These are phyloP conservation scores for Cercospora citrullina DNA, from an alignment of 2,329 filamentous ascomycete species.

Conservation along the genomic window DNA sequence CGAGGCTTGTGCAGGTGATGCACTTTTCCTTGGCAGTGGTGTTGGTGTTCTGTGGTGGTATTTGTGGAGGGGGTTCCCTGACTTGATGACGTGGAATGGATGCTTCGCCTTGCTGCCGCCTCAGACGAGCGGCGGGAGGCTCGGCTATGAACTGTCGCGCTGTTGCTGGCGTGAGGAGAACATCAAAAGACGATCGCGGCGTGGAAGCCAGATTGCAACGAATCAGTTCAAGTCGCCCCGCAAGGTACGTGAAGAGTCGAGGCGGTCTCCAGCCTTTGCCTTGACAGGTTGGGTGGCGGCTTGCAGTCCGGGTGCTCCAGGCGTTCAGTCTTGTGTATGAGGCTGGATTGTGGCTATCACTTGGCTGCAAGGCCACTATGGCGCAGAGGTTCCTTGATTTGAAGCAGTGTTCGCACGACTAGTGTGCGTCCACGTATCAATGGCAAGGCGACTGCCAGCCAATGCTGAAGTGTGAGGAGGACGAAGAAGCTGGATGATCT, in stretches of 20 bases:
- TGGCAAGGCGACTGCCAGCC: background rate
- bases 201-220: conserved; percentile 7
- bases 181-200: conserved; percentile 4
- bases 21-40: background rate
- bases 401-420: background rate
- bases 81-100: background rate
- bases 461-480: background rate
- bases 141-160: background rate
- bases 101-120: background rate
- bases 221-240: background rate
- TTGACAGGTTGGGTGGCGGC: background rate
- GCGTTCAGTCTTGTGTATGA: background rate
- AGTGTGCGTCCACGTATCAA: background rate
- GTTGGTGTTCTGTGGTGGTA: background rate
- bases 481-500: background rate
- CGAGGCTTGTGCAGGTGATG: conserved; percentile 5
- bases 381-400: background rate
- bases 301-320: background rate
- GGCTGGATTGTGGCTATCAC: background rate
- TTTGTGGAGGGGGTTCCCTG: background rate
- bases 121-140: conserved; percentile 4
- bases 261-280: background rate
- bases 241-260: background rate
- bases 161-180: background rate
- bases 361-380: background rate